Base-by-base conservation (phyloP, 805 yeast genomes). In the Lipomyces orientalis region DNA sequence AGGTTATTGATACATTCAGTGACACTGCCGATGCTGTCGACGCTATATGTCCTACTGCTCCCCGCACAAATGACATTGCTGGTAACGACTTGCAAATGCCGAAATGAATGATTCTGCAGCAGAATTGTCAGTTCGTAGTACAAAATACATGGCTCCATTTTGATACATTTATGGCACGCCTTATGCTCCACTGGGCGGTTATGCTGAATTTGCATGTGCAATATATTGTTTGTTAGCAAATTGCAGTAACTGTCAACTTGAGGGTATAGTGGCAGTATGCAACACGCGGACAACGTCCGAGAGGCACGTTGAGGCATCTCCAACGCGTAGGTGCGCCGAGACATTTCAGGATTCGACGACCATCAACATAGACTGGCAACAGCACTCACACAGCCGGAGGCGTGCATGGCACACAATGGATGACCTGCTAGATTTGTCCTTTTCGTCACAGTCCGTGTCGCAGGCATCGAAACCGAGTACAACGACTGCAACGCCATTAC, bases 341-440 rank as follows among this genome's bases (percentile, higher is more conserved):
- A 37, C 46, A 39, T 12, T 16, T n/a, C 49, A 16, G 49, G 22
- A 16, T 43, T 43, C 9, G 49, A 43, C 19, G 22, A 9, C 16
- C 49, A 43, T n/a, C 22, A 3, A 16, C n/a, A 43, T 43, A 16
- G 22, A 12, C 19, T 9, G 22, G 5, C 22, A 19, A 9, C 22
- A 43, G 49, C 49, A n/a, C 49, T 25, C 29, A 25, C 29, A 25
- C 29, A 25, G 29, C 29, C 29, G 29, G 8, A n/a, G 22, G 49
- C 22, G 19, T 43, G 22, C 49, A 43, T 43, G 49, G 55, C 29
- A 19, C 56, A 35, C 19, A 34, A 68, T 68, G 71, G 71, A 66
- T 22, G 71, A 68, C 33, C 62, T 68, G 19, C 49, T 68, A 19
- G 71, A 68, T 49, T 52, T 68, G n/a, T 63, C 70, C 7, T 68